A percentile compares a stretch with the other conserved stretches of the same genome.
Evolutionary conservation across 176 grass and related monocot genomes (phyloP).

Genomic region (Oryza rufipogon): DNA sequence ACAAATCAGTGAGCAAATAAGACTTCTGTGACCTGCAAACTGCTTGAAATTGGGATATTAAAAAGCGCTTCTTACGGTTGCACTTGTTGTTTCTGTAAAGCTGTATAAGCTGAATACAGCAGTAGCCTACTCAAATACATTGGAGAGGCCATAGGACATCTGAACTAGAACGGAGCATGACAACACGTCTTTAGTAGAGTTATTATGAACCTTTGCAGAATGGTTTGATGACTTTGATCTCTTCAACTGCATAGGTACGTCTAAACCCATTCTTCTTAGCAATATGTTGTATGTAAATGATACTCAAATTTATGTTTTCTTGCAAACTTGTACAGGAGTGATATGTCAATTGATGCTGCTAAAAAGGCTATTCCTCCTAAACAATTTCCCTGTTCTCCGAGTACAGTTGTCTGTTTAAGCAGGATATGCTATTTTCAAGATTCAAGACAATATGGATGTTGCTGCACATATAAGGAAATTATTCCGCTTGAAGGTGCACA

Average conservation of each 20-base stretch:
- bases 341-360: background rate
- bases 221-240: conserved; percentile 12
- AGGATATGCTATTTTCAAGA: background rate
- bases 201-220: background rate
- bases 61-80: conserved; percentile 56
- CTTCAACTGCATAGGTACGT: background rate
- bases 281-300: background rate
- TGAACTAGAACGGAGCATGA: conserved; percentile 38
- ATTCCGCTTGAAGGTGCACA: background rate
- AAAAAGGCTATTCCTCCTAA: conserved; percentile 3
- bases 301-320: background rate
- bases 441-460: background rate
- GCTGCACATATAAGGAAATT: background rate
- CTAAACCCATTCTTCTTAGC: background rate
- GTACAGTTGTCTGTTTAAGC: background rate
- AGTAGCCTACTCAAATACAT: conserved; percentile 44
- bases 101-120: conserved; percentile 42
- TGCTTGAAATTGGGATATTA: conserved; percentile 27
- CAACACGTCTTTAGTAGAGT: conserved; percentile 35
- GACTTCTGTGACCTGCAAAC: background rate
- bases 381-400: background rate
- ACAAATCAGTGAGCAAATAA: background rate
- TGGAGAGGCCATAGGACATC: conserved; percentile 39
- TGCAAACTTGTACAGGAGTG: background rate
- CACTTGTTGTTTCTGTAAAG: conserved; percentile 51